Percentiles rank a stretch among this genome's conserved stretches.
phyloP scores from a whole-genome alignment of 768 basidiomycete genomes.

The Sarcomyxa edulis region DNA sequence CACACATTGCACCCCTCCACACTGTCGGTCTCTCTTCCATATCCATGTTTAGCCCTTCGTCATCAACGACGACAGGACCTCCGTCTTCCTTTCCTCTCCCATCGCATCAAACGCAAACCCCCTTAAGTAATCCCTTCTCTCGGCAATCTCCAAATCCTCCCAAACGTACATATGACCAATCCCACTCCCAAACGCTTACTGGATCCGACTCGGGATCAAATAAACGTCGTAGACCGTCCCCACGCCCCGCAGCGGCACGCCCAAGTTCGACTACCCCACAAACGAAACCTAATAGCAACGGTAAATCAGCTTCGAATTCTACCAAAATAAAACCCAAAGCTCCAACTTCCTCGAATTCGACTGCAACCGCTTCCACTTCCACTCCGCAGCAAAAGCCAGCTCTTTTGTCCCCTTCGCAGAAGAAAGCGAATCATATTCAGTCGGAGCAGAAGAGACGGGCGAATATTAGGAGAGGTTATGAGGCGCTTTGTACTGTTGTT shows the following conservation, averaged over 20 bases:
- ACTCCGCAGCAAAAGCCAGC: conserved; percentile 29
- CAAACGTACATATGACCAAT: no score
- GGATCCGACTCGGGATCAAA: neutral
- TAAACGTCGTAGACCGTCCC: conserved; percentile 7
- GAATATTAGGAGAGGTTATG: conserved; percentile 86
- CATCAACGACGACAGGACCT: conserved; percentile 17
- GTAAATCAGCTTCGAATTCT: no score
- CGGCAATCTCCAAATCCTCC: conserved; percentile 4
- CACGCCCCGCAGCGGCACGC: neutral
- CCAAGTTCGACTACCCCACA: no score
- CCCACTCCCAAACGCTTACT: neutral
- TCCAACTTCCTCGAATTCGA: neutral
- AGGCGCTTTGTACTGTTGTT: conserved; percentile 78
- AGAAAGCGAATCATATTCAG: conserved; percentile 91
- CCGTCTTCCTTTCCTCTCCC: conserved; percentile 12
- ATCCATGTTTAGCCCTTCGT: conserved; percentile 11
- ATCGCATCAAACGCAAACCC: conserved; percentile 7
- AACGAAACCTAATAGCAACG: no score
- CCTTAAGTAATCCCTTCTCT: conserved; percentile 7
- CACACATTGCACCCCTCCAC: conserved; percentile 3
- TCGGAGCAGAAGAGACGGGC: conserved; percentile 92
- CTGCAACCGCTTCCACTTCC: conserved; percentile 10
- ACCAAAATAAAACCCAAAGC: no score
- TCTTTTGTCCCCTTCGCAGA: conserved; percentile 77
- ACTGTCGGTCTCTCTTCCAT: conserved; percentile 3